A percentile compares a stretch with the other conserved stretches of the same genome.
phyloP scores from a whole-genome alignment of 1,284 basidiomycete species.

The Moesziomyces parantarcticus region DNA sequence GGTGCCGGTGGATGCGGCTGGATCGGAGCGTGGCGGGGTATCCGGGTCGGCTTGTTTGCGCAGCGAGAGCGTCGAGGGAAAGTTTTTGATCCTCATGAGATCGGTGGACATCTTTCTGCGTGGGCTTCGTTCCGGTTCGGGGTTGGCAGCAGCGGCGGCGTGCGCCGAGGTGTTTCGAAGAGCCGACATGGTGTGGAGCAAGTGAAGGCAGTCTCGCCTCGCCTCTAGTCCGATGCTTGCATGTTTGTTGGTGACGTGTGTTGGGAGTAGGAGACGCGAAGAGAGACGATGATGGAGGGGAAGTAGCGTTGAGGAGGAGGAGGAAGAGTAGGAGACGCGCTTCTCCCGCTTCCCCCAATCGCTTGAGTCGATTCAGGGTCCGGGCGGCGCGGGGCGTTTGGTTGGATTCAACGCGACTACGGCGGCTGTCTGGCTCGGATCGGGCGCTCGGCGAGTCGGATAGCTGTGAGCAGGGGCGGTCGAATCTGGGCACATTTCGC shows the following conservation, averaged over 20 bases:
- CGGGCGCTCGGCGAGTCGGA: no score
- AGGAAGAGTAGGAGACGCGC: no score
- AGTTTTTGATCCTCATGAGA: slow-evolving; percentile 37
- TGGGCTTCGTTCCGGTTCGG: slow-evolving; percentile 19
- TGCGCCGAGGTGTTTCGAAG: slow-evolving; percentile 4
- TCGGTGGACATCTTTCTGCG: slow-evolving; percentile 34
- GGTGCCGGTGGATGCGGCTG: slow-evolving; percentile 11
- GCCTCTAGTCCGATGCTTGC: neutral
- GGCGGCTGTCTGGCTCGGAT: no score
- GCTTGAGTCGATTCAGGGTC: slow-evolving; percentile 3
- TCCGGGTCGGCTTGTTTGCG: slow-evolving; percentile 29
- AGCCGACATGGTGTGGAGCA: slow-evolving; percentile 13
- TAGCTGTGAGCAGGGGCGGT: no score
- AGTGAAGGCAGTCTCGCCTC: neutral
- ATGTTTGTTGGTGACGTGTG: no score
- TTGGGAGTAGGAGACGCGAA: no score
- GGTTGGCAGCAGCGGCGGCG: slow-evolving; percentile 1
- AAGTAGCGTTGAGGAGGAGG: no score
- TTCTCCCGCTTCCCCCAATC: no score
- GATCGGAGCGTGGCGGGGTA: slow-evolving; percentile 7
- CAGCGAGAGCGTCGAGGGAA: slow-evolving; percentile 36
- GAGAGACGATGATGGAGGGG: no score
- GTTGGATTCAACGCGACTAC: no score
- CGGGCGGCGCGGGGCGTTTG: neutral
- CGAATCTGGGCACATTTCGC: no score